These are phyloP conservation scores for Dioscorea zingiberensis DNA, from an alignment of 106 monocot genomes.

Conservation along the genomic window DNA sequence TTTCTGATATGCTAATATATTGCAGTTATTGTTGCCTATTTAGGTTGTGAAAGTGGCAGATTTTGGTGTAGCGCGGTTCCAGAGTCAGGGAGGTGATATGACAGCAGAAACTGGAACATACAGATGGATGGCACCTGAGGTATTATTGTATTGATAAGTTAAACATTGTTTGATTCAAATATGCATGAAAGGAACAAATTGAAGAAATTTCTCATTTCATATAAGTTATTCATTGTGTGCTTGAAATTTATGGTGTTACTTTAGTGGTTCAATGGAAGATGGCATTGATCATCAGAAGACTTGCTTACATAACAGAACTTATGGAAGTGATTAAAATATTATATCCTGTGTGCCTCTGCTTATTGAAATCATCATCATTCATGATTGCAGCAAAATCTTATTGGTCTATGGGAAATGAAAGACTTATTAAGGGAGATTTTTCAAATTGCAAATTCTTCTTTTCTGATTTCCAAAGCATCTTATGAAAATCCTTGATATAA, in stretches of 20 bases:
- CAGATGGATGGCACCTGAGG: conserved; percentile 99
- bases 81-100: conserved; percentile 68
- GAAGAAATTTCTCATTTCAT: background rate
- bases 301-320: too few species aligned
- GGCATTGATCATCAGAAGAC: too few species aligned
- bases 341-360: background rate
- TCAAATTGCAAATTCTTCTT: background rate
- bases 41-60: conserved; percentile 93
- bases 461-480: background rate
- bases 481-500: background rate
- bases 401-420: background rate
- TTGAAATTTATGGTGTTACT: background rate
- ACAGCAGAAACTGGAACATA: conserved; percentile 99
- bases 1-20: background rate
- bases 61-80: conserved; percentile 88
- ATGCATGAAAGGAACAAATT: too few species aligned
- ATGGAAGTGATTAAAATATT: background rate
- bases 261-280: background rate
- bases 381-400: background rate
- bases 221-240: background rate
- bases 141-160: conserved; percentile 14
- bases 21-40: background rate
- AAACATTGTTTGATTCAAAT: background rate
- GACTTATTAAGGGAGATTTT: background rate
- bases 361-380: background rate